These are phyloP conservation scores for Diospyros kaki DNA, from an alignment of 148 eudicot genomes.

Conservation along the genomic window DNA sequence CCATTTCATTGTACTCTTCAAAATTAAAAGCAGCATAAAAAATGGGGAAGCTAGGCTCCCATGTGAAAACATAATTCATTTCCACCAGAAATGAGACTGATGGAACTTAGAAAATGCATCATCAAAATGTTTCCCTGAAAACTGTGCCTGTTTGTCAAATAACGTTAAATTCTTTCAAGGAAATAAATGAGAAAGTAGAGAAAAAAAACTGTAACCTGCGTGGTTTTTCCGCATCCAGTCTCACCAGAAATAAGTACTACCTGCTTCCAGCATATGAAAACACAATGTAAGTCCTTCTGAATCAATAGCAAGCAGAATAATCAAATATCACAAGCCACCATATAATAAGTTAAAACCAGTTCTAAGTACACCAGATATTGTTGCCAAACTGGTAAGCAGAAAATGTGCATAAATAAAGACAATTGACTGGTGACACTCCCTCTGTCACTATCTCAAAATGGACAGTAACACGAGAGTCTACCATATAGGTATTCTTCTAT, in stretches of 20 bases:
- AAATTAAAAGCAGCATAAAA: neutral
- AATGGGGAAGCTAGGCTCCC: neutral
- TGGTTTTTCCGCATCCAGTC: slow-evolving; percentile 99
- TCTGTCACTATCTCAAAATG: neutral
- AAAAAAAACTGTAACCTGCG: slow-evolving; percentile 55
- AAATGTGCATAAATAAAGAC: neutral
- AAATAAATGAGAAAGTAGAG: slow-evolving; percentile 3
- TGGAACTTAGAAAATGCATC: neutral
- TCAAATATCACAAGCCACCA: neutral
- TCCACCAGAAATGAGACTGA: too few relatives aligned
- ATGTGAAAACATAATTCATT: neutral
- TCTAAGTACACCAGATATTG: neutral
- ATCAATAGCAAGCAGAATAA: neutral
- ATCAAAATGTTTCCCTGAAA: too few relatives aligned
- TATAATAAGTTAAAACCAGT: neutral
- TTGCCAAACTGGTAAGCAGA: neutral
- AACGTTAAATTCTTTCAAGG: neutral
- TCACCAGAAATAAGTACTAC: slow-evolving; percentile 94
- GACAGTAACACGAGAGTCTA: neutral
- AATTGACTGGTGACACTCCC: neutral
- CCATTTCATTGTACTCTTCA: neutral
- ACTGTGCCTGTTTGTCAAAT: neutral
- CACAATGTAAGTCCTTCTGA: slow-evolving; percentile 3
- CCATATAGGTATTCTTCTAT: neutral
- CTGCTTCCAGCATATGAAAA: slow-evolving; percentile 34